Evolutionary conservation across 163 green algal genomes (phyloP).

Genomic region (Chlorella variabilis): DNA sequence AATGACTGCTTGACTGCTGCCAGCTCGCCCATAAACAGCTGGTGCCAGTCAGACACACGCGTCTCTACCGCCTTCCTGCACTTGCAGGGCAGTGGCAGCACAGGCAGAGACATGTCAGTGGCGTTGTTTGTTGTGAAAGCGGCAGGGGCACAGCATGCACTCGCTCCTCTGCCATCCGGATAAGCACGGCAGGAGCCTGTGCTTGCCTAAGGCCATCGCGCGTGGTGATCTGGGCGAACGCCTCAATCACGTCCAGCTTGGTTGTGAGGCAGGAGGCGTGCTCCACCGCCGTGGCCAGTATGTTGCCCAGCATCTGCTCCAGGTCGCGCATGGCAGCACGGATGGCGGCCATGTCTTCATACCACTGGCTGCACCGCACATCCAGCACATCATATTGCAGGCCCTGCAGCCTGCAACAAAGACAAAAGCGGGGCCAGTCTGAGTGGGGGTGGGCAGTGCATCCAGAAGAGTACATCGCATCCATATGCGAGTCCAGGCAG

Average conservation of each 20-base stretch:
- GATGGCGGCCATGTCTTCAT: constrained; percentile 91
- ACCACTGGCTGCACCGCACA: constrained; percentile 84
- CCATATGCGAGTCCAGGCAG: too few relatives aligned
- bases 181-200: too few relatives aligned
- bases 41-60: constrained; percentile 77
- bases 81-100: neutral
- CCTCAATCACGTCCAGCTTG: constrained; percentile 78
- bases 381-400: constrained; percentile 89
- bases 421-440: neutral
- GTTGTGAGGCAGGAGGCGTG: constrained; percentile 57
- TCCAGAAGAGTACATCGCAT: too few relatives aligned
- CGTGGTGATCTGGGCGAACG: constrained; percentile 52
- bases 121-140: neutral
- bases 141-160: too few relatives aligned
- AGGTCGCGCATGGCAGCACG: constrained; percentile 83
- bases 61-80: constrained; percentile 68
- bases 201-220: neutral
- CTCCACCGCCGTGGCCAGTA: constrained; percentile 78
- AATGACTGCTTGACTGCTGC: constrained; percentile 86
- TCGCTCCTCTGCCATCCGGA: too few relatives aligned
- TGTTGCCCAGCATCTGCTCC: constrained; percentile 83
- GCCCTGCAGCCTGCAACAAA: constrained; percentile 47
- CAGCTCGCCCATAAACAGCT: constrained; percentile 72
- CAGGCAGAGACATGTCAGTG: too few relatives aligned
- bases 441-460: too few relatives aligned